Evolutionary conservation across 371 early-diverging fungal genomes (phyloP), one percentile per base, ranked within the genome.

Genomic region (Mucor saturninus): DNA sequence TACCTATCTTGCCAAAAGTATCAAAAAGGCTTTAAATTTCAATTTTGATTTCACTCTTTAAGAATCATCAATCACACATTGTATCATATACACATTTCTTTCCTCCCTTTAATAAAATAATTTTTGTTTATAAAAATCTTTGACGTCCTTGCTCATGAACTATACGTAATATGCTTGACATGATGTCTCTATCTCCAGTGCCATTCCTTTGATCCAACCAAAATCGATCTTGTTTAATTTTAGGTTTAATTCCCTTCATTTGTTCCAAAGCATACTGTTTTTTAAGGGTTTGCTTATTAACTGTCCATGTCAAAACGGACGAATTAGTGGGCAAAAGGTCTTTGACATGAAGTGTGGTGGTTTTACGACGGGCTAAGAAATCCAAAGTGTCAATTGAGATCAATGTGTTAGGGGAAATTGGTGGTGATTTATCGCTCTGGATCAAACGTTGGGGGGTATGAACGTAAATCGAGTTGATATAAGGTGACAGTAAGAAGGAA

Each of bases 1-100:
- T 67, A 64, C 77, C n/a, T 92, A 88, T 67, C 80, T 92, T 39
- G 26, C 39, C 21, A 60, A 61, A 14, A 69, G 69, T 37, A 67
- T 67, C 37, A 39, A 58, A 6, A 57, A 48, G 2, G 21, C 14
- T 35, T 59, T 67, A 38, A 37, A 54, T 37, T 37, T 53, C 11
- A 15, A 35, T 21, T n/a, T 53, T 53, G 38, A 37, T 5, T 37
- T 53, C 32, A 15, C 6, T 32, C 9, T 53, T 37, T 53, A 37
- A 37, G 11, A 11, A 11, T 35, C 46, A 46, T 4, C 29, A 30
- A 30, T 10, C 30, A 43, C 28, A 54, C 21, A 54, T 53, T 53
- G 35, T 53, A 53, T 38, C 39, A 54, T 38, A 54, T 7, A 46
- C 8, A 15, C 11, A 8, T 35, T 53, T 35, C 21, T 57, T 49